Evolutionary conservation across 2,329 filamentous ascomycete species (phyloP).

Genomic region (Sclerotinia spermophila): DNA sequence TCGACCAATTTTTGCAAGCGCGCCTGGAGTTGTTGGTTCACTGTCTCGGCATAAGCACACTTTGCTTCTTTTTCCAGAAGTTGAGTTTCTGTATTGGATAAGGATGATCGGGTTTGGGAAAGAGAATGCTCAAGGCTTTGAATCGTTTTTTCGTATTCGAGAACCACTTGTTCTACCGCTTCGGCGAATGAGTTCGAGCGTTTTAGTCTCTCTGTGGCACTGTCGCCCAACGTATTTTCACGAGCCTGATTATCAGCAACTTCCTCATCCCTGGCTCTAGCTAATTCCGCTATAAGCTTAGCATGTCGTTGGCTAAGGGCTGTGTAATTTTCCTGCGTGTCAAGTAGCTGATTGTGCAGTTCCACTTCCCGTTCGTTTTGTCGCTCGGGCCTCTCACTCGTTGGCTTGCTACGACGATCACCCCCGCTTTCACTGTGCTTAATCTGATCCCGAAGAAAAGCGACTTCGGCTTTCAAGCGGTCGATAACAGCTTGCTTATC

Average conservation of each 20-base stretch:
- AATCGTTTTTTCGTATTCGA: constrained; percentile 99
- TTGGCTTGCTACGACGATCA: constrained; percentile 48
- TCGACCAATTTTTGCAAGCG: constrained; percentile 92
- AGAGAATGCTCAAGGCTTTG: constrained; percentile 88
- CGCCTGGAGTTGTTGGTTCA: constrained; percentile 83
- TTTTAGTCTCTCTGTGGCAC: constrained; percentile 81
- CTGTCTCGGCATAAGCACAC: constrained; percentile 87
- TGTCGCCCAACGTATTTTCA: constrained; percentile 67
- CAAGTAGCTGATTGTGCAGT: constrained; percentile 88
- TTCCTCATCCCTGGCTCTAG: constrained; percentile 74
- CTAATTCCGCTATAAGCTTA: constrained; percentile 91
- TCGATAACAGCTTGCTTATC: constrained; percentile 95
- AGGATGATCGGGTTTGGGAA: constrained; percentile 77
- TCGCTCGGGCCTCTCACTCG: constrained; percentile 69
- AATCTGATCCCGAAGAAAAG: constrained; percentile 91
- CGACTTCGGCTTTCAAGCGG: constrained; percentile 85
- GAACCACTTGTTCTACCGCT: constrained; percentile 90
- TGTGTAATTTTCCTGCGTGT: constrained; percentile 91
- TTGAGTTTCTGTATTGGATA: constrained; percentile 80
- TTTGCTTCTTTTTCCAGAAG: constrained; percentile 92
- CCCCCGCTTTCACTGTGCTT: constrained; percentile 72
- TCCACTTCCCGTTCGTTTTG: constrained; percentile 82
- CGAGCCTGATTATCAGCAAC: constrained; percentile 53
- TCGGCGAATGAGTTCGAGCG: constrained; percentile 94
- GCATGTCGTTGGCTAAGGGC: constrained; percentile 88